phyloP scores from a whole-genome alignment of 192 early-diverging fungal species.

The Phycomyces blakesleeanus region DNA sequence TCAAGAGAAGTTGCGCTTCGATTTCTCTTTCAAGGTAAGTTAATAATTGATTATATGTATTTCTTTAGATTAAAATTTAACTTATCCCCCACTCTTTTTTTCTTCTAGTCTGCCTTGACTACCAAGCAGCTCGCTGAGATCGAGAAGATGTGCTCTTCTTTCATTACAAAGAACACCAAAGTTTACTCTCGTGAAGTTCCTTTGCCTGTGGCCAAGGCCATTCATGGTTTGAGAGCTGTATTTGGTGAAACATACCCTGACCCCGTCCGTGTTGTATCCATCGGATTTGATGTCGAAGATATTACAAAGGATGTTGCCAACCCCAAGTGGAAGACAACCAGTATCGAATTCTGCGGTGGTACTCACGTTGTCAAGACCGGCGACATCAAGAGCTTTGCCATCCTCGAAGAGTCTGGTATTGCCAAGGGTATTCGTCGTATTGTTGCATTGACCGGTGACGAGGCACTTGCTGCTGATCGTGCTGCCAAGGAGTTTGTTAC shows the following conservation, averaged over 20 bases:
- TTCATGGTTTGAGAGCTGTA: conserved; percentile 91
- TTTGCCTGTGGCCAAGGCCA: conserved; percentile 73
- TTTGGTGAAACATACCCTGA: conserved; percentile 98
- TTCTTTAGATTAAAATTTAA: conserved; percentile 18
- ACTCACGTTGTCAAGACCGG: conserved; percentile 90
- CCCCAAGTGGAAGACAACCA: conserved; percentile 75
- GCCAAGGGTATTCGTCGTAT: conserved; percentile 97
- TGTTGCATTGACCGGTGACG: conserved; percentile 90
- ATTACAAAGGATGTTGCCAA: conserved; percentile 78
- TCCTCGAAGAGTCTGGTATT: conserved; percentile 88
- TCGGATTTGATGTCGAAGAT: conserved; percentile 85
- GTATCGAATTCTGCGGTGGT: conserved; percentile 97
- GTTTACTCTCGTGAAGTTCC: conserved; percentile 88
- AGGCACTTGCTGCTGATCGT: conserved; percentile 65
- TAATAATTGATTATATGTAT: too few relatives aligned
- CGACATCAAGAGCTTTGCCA: conserved; percentile 82
- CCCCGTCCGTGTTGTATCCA: conserved; percentile 92
- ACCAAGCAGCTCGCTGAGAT: conserved; percentile 66
- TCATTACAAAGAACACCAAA: conserved; percentile 67
- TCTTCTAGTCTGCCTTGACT: conserved; percentile 50
- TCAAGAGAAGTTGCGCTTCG: conserved; percentile 95
- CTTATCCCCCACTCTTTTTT: conserved; percentile 4
- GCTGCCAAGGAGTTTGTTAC: conserved; percentile 65
- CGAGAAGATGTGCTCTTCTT: conserved; percentile 73
- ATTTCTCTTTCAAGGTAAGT: conserved; percentile 81